Conservation (phyloP, 768 basidiomycete species). For the Rhodosporidiobolus odoratus region DNA sequence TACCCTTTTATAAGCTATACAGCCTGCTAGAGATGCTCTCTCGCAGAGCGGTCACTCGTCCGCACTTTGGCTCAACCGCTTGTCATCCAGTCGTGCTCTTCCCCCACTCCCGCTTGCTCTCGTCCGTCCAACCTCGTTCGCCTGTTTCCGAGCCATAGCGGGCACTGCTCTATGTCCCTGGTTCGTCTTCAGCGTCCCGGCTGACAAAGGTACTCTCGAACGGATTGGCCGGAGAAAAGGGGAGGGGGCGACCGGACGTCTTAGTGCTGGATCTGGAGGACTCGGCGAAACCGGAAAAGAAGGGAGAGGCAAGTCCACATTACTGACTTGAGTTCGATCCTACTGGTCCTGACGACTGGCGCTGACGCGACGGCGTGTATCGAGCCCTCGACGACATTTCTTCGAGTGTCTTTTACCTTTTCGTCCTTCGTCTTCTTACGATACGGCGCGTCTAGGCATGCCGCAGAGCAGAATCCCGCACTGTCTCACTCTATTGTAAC, state of each 20-base stretch:
- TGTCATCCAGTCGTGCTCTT: not conserved
- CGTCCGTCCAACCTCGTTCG: not conserved
- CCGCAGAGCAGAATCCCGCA: too few relatives aligned
- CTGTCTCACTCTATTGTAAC: too few relatives aligned
- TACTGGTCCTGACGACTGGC: too few relatives aligned
- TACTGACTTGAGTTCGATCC: too few relatives aligned
- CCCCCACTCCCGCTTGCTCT: not conserved
- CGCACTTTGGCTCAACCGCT: not conserved
- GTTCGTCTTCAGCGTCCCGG: constrained; percentile 67
- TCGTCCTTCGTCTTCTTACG: too few relatives aligned
- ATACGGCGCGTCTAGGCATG: too few relatives aligned
- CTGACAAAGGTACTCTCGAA: constrained; percentile 66
- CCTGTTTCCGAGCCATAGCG: not conserved
- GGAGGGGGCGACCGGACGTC: constrained; percentile 58
- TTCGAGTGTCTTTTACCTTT: too few relatives aligned
- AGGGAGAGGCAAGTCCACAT: constrained; percentile 52
- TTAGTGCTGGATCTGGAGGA: constrained; percentile 87
- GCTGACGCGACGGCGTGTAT: too few relatives aligned
- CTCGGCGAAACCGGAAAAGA: constrained; percentile 61
- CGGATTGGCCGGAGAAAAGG: constrained; percentile 5
- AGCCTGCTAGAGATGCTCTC: too few relatives aligned
- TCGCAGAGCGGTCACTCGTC: too few relatives aligned
- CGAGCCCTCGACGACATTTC: too few relatives aligned
- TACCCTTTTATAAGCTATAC: too few relatives aligned
- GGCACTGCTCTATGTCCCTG: constrained; percentile 55